A percentile compares a stretch with the other conserved stretches of the same genome.
These are phyloP conservation scores for Leucocoprinus leucothites DNA, from an alignment of 768 basidiomycete genomes.

Conservation along the genomic window DNA sequence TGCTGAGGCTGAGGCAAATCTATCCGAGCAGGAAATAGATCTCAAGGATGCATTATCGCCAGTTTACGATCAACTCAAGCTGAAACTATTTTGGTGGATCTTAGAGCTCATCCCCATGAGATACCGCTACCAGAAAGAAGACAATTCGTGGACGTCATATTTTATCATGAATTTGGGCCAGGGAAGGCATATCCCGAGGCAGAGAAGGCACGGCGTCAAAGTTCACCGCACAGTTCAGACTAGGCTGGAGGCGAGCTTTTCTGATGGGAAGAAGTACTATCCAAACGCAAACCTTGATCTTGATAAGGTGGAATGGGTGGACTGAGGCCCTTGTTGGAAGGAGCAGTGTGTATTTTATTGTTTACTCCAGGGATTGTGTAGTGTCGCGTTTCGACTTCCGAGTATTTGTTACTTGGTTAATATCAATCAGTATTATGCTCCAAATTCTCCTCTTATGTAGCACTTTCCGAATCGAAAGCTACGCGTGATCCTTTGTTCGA, in stretches of 20 bases:
- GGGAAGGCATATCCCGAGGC: constrained; percentile 39
- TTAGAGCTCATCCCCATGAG: constrained; percentile 54
- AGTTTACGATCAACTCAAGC: constrained; percentile 55
- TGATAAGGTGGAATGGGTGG: constrained; percentile 32
- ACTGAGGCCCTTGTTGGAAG: constrained; percentile 24
- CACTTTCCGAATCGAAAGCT: too few relatives aligned
- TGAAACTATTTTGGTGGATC: constrained; percentile 59
- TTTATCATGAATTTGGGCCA: constrained; percentile 31
- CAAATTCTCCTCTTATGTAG: too few relatives aligned
- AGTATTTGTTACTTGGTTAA: too few relatives aligned
- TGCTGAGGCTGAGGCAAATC: constrained; percentile 30
- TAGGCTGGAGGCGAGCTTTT: constrained; percentile 47
- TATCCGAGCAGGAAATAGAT: constrained; percentile 64
- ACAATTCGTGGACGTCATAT: constrained; percentile 26
- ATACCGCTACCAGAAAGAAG: constrained; percentile 32
- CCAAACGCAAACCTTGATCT: constrained; percentile 35
- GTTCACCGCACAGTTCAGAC: constrained; percentile 50
- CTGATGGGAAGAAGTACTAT: constrained; percentile 30
- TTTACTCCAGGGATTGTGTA: too few relatives aligned
- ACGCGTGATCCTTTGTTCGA: too few relatives aligned
- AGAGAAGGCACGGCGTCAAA: constrained; percentile 34
- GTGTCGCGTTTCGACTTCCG: too few relatives aligned
- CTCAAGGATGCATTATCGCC: constrained; percentile 54
- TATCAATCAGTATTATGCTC: too few relatives aligned
- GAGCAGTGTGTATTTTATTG: too few relatives aligned